Evolutionary conservation across 2,329 filamentous ascomycete genomes (phyloP).

Genomic region (Clarireedia sp.): DNA sequence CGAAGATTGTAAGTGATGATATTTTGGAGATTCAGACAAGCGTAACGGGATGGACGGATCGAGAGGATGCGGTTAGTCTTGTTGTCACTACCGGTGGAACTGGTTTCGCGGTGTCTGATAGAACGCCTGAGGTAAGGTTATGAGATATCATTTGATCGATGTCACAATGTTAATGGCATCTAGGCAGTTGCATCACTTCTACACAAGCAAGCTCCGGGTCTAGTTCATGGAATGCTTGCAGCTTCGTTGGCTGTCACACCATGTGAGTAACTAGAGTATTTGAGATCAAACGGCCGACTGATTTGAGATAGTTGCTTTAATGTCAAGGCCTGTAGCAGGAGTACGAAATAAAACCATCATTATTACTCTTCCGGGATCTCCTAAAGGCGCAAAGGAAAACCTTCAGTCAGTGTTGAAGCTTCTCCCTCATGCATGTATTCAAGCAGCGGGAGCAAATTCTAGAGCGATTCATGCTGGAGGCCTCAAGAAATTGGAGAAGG

Average conservation of each 20-base stretch:
- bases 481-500: constrained; percentile 72
- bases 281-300: constrained; percentile 13
- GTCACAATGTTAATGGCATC: constrained; percentile 8
- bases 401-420: constrained; percentile 80
- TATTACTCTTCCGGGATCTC: constrained; percentile 84
- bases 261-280: constrained; percentile 49
- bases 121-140: constrained; percentile 70
- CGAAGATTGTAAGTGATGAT: constrained; percentile 73
- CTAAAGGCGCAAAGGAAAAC: constrained; percentile 92
- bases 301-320: constrained; percentile 68
- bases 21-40: constrained; percentile 65
- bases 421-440: constrained; percentile 89
- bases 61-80: constrained; percentile 56
- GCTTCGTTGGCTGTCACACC: constrained; percentile 79
- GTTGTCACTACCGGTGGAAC: constrained; percentile 88
- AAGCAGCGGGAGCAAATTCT: constrained; percentile 78
- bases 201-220: constrained; percentile 76
- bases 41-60: constrained; percentile 67
- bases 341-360: constrained; percentile 75
- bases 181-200: constrained; percentile 73
- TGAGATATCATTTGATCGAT: neutral
- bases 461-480: constrained; percentile 72
- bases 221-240: constrained; percentile 92
- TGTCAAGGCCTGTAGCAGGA: constrained; percentile 89
- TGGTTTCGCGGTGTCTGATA: constrained; percentile 78